phyloP scores from a whole-genome alignment of 352 stramenopile species.

The Aphanomyces astaci region DNA sequence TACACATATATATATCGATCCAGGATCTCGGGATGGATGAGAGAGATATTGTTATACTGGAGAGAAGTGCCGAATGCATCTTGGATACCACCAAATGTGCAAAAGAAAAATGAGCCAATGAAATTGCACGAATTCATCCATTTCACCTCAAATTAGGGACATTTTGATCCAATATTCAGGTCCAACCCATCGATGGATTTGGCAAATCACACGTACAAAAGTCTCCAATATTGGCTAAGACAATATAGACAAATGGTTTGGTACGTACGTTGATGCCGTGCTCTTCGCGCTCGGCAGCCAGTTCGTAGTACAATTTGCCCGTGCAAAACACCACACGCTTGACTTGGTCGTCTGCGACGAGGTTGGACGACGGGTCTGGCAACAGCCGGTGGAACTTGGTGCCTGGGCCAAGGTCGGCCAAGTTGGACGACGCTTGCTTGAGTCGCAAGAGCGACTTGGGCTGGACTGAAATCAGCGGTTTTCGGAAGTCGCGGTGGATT shows the following conservation, averaged over 20 bases:
- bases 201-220: too few species aligned
- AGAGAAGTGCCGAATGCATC: too few species aligned
- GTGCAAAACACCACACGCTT: slow-evolving; percentile 89
- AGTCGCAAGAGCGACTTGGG: slow-evolving; percentile 94
- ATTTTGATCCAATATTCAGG: too few species aligned
- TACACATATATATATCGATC: too few species aligned
- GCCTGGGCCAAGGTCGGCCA: slow-evolving; percentile 91
- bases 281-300: slow-evolving; percentile 85
- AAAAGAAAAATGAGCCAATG: background rate
- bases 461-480: slow-evolving; percentile 92
- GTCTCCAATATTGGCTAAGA: too few species aligned
- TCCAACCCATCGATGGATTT: too few species aligned
- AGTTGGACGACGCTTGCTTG: slow-evolving; percentile 81
- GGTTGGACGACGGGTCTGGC: slow-evolving; percentile 62
- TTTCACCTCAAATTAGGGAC: too few species aligned
- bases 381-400: slow-evolving; percentile 90
- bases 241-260: too few species aligned
- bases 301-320: slow-evolving; percentile 98
- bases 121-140: too few species aligned
- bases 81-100: too few species aligned
- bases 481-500: slow-evolving; percentile 96
- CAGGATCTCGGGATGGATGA: too few species aligned
- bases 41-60: too few species aligned
- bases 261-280: slow-evolving; percentile 52
- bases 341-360: slow-evolving; percentile 48